A percentile compares a stretch with the other conserved stretches of the same genome.
These are phyloP conservation scores for Penicillium salamii DNA, from an alignment of 495 filamentous ascomycete species.

Conservation along the genomic window DNA sequence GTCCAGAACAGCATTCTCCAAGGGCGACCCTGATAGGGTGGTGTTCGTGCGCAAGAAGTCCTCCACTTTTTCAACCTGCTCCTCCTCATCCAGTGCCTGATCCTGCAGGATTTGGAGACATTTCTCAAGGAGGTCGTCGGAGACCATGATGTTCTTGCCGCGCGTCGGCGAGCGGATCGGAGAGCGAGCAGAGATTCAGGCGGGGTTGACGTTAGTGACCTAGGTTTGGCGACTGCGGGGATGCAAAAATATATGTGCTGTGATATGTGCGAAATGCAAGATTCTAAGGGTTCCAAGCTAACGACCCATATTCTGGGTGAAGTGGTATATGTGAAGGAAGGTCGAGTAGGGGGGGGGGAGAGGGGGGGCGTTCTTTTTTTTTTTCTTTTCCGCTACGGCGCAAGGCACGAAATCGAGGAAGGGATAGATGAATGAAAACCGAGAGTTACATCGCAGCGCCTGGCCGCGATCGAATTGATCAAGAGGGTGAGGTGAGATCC, in stretches of 20 bases:
- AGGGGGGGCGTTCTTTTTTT: too few species aligned
- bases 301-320: not conserved
- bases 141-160: constrained; percentile 62
- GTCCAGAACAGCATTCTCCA: constrained; percentile 91
- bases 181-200: constrained; percentile 3
- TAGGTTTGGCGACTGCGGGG: not conserved
- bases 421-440: constrained; percentile 15
- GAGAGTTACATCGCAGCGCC: constrained; percentile 39
- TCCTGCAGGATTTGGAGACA: constrained; percentile 89
- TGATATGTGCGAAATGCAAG: not conserved
- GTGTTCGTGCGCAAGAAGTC: constrained; percentile 80
- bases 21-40: constrained; percentile 65
- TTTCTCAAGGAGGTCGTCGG: constrained; percentile 86
- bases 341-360: not conserved
- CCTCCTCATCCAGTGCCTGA: constrained; percentile 80
- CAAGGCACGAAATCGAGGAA: constrained; percentile 11
- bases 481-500: constrained; percentile 1
- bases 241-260: not conserved
- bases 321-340: constrained; percentile 5
- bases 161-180: constrained; percentile 6
- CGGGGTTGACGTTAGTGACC: not conserved
- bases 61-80: constrained; percentile 89
- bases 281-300: too few species aligned
- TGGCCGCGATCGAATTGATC: constrained; percentile 10
- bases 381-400: too few species aligned